Evolutionary conservation across 148 eudicot genomes (phyloP).

Genomic region (Oxyria digyna): DNA sequence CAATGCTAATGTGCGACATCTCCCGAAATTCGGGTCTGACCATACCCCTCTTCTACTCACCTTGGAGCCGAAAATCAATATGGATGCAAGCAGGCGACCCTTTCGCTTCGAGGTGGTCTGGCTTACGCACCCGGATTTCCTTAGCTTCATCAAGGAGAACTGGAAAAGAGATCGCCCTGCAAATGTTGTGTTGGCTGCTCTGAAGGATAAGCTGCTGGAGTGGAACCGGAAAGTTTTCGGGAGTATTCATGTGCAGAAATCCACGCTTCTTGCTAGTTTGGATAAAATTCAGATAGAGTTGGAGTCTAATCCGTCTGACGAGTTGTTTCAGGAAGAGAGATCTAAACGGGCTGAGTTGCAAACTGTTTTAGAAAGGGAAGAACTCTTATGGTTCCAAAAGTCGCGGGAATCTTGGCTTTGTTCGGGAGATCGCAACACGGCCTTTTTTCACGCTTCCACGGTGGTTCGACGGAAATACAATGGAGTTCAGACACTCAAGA

Average conservation of each 20-base stretch:
- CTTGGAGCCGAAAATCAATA: no score
- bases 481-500: neutral
- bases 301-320: neutral
- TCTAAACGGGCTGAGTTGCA: neutral
- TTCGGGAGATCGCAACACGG: neutral
- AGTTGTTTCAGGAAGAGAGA: no score
- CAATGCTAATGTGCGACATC: no score
- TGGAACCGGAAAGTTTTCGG: neutral
- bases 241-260: neutral
- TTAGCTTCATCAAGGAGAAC: no score
- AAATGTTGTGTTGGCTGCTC: no score
- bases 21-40: no score
- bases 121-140: no score
- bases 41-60: no score
- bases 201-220: neutral
- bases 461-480: neutral
- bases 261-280: neutral
- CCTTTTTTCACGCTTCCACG: neutral
- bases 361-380: neutral
- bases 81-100: no score
- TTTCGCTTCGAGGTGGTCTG: no score
- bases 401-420: no score
- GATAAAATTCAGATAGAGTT: neutral
- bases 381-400: neutral
- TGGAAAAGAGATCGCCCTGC: no score